Percentiles rank a stretch among this genome's conserved stretches.
These are phyloP conservation scores for Colletotrichum musicola DNA, from an alignment of 2,329 filamentous ascomycete species.

Conservation along the genomic window DNA sequence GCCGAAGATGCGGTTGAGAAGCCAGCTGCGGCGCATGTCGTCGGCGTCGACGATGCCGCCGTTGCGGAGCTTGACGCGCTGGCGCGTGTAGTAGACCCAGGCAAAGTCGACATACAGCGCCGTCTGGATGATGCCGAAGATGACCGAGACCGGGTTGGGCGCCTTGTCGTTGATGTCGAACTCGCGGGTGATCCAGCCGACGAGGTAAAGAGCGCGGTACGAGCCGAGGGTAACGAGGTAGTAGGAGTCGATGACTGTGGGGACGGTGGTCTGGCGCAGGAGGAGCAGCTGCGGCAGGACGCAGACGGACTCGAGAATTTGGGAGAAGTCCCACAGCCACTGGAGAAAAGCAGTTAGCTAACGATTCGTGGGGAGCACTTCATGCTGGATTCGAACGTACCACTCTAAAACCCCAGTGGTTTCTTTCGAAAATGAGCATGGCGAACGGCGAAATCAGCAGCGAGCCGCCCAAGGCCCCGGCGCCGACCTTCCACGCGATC, in stretches of 20 bases:
- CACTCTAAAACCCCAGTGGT: slow-evolving; percentile 61
- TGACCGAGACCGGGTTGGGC: slow-evolving; percentile 79
- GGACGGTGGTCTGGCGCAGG: slow-evolving; percentile 92
- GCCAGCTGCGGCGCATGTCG: slow-evolving; percentile 86
- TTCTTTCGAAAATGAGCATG: slow-evolving; percentile 73
- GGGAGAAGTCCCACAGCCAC: slow-evolving; percentile 89
- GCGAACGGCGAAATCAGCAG: slow-evolving; percentile 78
- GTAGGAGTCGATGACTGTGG: slow-evolving; percentile 96
- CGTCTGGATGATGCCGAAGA: slow-evolving; percentile 92
- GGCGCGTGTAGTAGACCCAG: slow-evolving; percentile 95
- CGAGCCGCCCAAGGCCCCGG: slow-evolving; percentile 74
- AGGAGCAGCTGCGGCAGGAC: slow-evolving; percentile 92
- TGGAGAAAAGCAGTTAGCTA: slow-evolving; percentile 52
- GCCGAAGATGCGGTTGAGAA: slow-evolving; percentile 83
- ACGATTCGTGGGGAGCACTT: background rate
- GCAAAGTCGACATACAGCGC: slow-evolving; percentile 93
- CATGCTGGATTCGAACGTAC: slow-evolving; percentile 53
- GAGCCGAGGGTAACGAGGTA: slow-evolving; percentile 90
- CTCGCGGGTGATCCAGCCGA: slow-evolving; percentile 87
- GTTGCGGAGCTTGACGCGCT: slow-evolving; percentile 91
- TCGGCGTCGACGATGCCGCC: slow-evolving; percentile 92
- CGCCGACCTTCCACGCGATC: slow-evolving; percentile 92
- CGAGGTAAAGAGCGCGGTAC: slow-evolving; percentile 89
- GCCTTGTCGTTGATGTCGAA: slow-evolving; percentile 68
- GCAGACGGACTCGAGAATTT: slow-evolving; percentile 91